Percentiles rank a stretch among this genome's conserved stretches.
phyloP scores from a whole-genome alignment of 1,139 yeast genomes.

The Hemisphaericaspora lyxosophila region DNA sequence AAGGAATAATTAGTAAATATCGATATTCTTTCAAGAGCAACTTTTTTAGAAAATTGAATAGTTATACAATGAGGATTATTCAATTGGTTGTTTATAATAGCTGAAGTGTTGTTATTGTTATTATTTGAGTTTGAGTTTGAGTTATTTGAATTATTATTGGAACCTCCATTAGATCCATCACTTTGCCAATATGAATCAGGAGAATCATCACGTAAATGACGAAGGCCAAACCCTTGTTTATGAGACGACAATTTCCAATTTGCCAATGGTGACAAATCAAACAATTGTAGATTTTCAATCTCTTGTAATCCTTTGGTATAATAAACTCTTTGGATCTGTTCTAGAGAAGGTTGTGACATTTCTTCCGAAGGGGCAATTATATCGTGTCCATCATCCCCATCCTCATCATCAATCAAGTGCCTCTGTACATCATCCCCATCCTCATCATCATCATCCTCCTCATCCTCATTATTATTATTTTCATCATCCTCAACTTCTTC shows the following conservation, averaged over 20 bases:
- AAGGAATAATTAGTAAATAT: conserved; percentile 63
- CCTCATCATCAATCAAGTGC: neutral
- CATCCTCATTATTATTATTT: conserved; percentile 5
- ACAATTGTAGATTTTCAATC: conserved; percentile 55
- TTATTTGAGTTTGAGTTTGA: conserved; percentile 13
- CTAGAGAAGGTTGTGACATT: conserved; percentile 31
- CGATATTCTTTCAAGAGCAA: conserved; percentile 67
- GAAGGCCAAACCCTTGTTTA: conserved; percentile 72
- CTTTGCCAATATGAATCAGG: conserved; percentile 90
- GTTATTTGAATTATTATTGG: conserved; percentile 20
- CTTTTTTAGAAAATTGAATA: conserved; percentile 78
- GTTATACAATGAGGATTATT: conserved; percentile 85
- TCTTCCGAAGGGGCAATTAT: conserved; percentile 1
- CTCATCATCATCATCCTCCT: conserved; percentile 1
- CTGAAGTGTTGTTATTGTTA: conserved; percentile 22
- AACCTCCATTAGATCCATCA: conserved; percentile 60
- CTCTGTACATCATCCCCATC: conserved; percentile 1
- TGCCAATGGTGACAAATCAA: conserved; percentile 79
- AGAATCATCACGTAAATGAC: conserved; percentile 70
- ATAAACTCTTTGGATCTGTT: conserved; percentile 43
- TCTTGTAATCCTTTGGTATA: conserved; percentile 52
- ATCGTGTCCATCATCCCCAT: conserved; percentile 5
- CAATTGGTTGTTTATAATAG: conserved; percentile 34
- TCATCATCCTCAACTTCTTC: conserved; percentile 8
- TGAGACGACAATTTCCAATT: conserved; percentile 81